Evolutionary conservation across 345 rosid genomes (phyloP).

Genomic region (Luvunga scandens): DNA sequence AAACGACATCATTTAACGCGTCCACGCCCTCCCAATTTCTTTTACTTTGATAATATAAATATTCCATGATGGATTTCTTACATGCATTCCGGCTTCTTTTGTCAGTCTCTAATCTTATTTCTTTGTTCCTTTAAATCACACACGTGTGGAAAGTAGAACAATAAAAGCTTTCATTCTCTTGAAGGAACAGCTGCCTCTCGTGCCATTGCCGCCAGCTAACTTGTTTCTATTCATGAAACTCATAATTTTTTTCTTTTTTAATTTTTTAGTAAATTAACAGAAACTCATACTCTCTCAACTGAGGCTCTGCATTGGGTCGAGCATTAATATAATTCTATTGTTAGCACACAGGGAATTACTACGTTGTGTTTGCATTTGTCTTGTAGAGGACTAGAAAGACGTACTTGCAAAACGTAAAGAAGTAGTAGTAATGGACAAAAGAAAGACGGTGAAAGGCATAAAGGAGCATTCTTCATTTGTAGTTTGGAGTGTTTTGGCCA

Average conservation of each 20-base stretch:
- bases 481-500: no score
- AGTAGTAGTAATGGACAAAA: no score
- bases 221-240: no score
- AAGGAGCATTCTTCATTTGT: no score
- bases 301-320: background rate
- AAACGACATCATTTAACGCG: constrained; percentile 3
- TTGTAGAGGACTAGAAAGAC: no score
- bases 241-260: no score
- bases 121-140: background rate
- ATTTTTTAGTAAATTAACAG: no score
- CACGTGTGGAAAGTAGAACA: background rate
- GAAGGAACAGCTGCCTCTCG: background rate
- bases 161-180: background rate
- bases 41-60: background rate
- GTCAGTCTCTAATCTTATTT: background rate
- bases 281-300: background rate
- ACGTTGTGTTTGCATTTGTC: no score
- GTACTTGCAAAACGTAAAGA: no score
- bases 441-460: no score
- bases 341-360: no score
- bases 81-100: background rate
- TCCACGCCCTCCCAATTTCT: constrained; percentile 1
- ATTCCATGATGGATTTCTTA: background rate
- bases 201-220: background rate
- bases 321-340: no score